Conservation (phyloP, 208 protist genomes). For the Trypanosomatidae sp. region DNA sequence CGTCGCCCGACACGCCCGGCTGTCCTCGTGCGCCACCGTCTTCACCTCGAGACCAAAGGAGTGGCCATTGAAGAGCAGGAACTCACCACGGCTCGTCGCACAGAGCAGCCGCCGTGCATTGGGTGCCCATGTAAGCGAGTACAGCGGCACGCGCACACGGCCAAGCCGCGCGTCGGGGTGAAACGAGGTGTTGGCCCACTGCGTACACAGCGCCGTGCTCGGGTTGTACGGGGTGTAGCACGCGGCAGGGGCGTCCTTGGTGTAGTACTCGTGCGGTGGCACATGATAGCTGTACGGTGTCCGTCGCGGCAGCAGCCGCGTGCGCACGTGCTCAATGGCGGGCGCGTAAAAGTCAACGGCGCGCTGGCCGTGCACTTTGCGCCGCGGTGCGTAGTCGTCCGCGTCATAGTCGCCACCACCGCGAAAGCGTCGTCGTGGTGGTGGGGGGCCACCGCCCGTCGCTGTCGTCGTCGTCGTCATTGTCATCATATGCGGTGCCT, state of each 20-base stretch:
- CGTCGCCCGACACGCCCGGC: slow-evolving; percentile 46
- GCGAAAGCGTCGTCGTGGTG: slow-evolving; percentile 18
- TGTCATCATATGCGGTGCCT: too few species aligned
- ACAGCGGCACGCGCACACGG: slow-evolving; percentile 34
- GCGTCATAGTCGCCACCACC: slow-evolving; percentile 54
- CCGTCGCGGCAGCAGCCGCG: slow-evolving; percentile 38
- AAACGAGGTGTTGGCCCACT: slow-evolving; percentile 84
- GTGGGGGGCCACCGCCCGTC: not conserved
- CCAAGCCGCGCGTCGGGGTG: slow-evolving; percentile 62
- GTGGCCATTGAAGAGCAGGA: slow-evolving; percentile 79
- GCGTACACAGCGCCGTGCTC: slow-evolving; percentile 78
- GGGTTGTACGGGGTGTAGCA: slow-evolving; percentile 59
- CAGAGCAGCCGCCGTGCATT: slow-evolving; percentile 71
- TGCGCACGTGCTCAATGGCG: slow-evolving; percentile 66
- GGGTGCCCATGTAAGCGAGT: slow-evolving; percentile 66
- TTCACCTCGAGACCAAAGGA: slow-evolving; percentile 83
- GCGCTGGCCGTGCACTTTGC: slow-evolving; percentile 60
- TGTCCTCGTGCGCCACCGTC: slow-evolving; percentile 77
- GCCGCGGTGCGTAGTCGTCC: slow-evolving; percentile 70
- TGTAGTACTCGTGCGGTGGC: slow-evolving; percentile 71
- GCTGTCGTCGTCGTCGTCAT: too few species aligned
- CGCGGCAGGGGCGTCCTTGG: slow-evolving; percentile 64
- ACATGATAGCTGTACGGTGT: slow-evolving; percentile 72
- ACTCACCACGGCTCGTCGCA: slow-evolving; percentile 66
- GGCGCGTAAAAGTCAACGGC: slow-evolving; percentile 75